Percentiles rank a stretch among this genome's conserved stretches.
These are phyloP conservation scores for Priceomyces carsonii DNA, from an alignment of 805 yeast genomes.

Conservation along the genomic window DNA sequence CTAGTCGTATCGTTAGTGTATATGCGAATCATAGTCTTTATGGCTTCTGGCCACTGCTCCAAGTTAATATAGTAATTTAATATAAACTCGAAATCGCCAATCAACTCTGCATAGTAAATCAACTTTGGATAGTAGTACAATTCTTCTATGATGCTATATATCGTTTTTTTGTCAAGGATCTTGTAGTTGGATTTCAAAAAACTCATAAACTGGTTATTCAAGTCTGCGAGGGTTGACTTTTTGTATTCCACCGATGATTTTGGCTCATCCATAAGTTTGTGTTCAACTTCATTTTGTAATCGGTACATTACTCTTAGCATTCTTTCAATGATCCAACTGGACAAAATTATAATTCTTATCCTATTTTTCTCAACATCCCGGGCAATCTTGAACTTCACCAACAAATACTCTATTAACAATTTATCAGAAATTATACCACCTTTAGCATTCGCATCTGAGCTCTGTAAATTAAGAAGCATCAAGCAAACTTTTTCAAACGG, in stretches of 20 bases:
- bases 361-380: constrained; percentile 26
- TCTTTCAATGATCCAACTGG: constrained; percentile 67
- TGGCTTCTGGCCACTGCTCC: constrained; percentile 73
- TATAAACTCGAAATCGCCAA: constrained; percentile 69
- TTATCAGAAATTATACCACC: constrained; percentile 16
- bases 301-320: constrained; percentile 48
- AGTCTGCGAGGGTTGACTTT: constrained; percentile 5
- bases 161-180: constrained; percentile 61
- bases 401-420: constrained; percentile 35
- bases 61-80: constrained; percentile 66
- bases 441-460: neutral
- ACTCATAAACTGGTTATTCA: constrained; percentile 30
- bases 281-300: constrained; percentile 32
- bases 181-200: constrained; percentile 54
- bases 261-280: constrained; percentile 2
- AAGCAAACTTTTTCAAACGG: constrained; percentile 73
- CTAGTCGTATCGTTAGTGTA: constrained; percentile 41
- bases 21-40: constrained; percentile 54
- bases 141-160: constrained; percentile 68
- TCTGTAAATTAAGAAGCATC: constrained; percentile 31
- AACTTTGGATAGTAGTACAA: constrained; percentile 68
- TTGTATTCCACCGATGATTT: neutral
- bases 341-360: constrained; percentile 45
- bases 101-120: constrained; percentile 63
- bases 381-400: constrained; percentile 26